A percentile compares a stretch with the other conserved stretches of the same genome.
Evolutionary conservation across 129 eudicot genomes (phyloP).

Genomic region (Ambrosia artemisiifolia): DNA sequence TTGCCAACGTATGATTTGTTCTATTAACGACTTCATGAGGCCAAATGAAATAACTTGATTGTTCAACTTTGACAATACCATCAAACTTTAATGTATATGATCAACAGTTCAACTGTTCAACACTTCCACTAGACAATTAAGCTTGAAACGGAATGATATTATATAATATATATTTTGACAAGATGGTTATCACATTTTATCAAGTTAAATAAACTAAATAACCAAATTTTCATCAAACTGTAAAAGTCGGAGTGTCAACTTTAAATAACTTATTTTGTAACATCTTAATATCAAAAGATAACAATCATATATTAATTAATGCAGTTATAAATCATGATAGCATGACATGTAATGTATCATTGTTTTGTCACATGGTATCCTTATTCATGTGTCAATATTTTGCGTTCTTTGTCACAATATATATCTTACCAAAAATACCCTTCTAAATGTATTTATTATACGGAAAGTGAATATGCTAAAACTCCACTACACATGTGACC

Average conservation of each 20-base stretch:
- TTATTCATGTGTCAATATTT: conserved; percentile 8
- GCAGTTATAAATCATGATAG: background rate
- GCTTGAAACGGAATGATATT: background rate
- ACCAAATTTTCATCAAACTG: background rate
- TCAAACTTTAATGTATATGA: background rate
- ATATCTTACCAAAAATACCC: conserved; percentile 16
- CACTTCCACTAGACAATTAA: background rate
- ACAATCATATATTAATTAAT: background rate
- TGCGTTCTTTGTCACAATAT: conserved; percentile 1
- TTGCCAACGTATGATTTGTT: no score
- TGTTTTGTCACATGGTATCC: no score
- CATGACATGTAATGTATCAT: conserved; percentile 2
- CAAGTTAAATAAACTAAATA: no score
- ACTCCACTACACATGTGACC: conserved; percentile 31
- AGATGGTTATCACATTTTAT: background rate
- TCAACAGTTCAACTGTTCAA: background rate
- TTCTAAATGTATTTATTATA: conserved; percentile 8
- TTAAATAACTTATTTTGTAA: background rate
- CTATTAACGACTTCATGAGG: no score
- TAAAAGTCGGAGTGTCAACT: background rate
- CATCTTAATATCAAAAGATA: background rate
- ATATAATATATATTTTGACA: background rate
- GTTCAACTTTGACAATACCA: background rate
- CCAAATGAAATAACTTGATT: no score
- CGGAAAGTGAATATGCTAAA: conserved; percentile 26